Evolutionary conservation across 2,329 filamentous ascomycete genomes (phyloP), one percentile per base, ranked within the genome.

Genomic region (Pyrenophora seminiperda): DNA sequence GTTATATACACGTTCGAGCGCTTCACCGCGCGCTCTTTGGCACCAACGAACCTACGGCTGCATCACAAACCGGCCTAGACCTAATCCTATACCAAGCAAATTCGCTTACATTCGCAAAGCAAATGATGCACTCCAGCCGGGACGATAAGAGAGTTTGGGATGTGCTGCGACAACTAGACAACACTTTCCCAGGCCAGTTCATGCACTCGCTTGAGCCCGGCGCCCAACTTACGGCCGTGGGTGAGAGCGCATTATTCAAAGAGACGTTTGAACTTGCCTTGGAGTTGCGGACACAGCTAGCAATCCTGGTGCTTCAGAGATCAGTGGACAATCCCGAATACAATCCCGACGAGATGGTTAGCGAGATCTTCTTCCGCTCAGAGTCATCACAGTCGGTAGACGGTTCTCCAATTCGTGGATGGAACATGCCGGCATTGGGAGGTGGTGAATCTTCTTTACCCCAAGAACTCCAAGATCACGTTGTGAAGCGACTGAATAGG

Each of bases 211-310:
- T 71, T 3, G 50, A 57, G n/a, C 49, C 50, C 27, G 48, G 38
- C 1, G 20, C 17, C 7, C 17, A 47, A 7, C 45, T 37, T 51
- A 27, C 58, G 41, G 4, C 41, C 42, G 15, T 42, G 14, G 79
- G 76, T 5, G 66, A 72, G 5, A 81, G 77, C 55, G 55, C 49
- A 2, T 55, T 82, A 5, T 52, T 71, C 10, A 40, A 74, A 42
- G 56, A 75, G 34, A 81, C 79, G 0, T 79, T 83, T 47, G 62
- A 76, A 3, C 56, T 84, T 17, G 79, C 75, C 1, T 63, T 85
- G 5, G 78, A 81, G 5, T 72, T 85, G 17, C 77, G 82, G 2
- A 84, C 81, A 2, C 83, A 85, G 54, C 71, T 76, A 9, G 70
- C 78, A n/a, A 78, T 84, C 32, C 54, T 73, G n/a, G 63, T 72